Evolutionary conservation across 2,329 filamentous ascomycete genomes (phyloP).

Genomic region (Beauveria caledonica): DNA sequence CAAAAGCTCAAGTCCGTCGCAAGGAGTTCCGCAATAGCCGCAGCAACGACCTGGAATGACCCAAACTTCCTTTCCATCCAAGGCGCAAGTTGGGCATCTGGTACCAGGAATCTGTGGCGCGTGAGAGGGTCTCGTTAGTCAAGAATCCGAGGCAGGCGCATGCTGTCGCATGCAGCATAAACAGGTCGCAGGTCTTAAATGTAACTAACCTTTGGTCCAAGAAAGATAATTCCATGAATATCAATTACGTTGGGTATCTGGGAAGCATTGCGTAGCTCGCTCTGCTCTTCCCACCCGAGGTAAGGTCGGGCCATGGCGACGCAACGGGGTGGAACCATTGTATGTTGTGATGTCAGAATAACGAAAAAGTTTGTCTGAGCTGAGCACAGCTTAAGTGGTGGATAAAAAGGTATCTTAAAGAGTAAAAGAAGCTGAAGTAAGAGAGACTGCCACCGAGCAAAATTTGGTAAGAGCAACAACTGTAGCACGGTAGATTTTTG

Average conservation of each 20-base stretch:
- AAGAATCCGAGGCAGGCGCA: not conserved
- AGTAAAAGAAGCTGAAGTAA: not conserved
- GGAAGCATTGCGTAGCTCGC: not conserved
- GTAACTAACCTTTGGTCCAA: slow-evolving; percentile 9
- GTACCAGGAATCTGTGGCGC: slow-evolving; percentile 37
- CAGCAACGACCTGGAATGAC: slow-evolving; percentile 46
- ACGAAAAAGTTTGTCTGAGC: not conserved
- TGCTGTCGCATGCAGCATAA: not conserved
- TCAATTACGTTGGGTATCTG: not conserved
- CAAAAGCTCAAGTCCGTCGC: slow-evolving; percentile 16
- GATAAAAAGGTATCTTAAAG: not conserved
- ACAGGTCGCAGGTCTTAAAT: not conserved
- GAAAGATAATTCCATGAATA: slow-evolving; percentile 1
- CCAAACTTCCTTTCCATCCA: slow-evolving; percentile 44
- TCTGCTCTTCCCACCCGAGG: not conserved
- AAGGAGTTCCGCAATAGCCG: slow-evolving; percentile 41
- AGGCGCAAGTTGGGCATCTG: slow-evolving; percentile 42
- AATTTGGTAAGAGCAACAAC: not conserved
- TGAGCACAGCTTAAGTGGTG: not conserved
- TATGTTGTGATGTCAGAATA: not conserved
- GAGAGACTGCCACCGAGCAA: not conserved
- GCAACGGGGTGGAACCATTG: slow-evolving; percentile 9
- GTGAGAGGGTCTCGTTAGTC: not conserved
- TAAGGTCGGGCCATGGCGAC: not conserved
- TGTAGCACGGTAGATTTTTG: not conserved